Base-by-base conservation (phyloP, 116 monocot species). In the Zostera marina region DNA sequence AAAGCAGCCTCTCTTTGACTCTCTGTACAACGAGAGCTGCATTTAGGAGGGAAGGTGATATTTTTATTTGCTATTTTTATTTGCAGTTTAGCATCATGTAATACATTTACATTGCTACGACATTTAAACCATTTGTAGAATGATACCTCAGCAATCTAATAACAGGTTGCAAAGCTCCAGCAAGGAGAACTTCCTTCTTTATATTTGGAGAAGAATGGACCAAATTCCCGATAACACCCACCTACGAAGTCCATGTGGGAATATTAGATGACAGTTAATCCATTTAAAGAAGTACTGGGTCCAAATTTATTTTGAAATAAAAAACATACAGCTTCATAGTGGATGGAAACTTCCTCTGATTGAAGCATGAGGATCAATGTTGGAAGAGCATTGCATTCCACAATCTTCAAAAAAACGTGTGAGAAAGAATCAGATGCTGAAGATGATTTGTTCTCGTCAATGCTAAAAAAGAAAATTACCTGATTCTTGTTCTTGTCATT, bases 141-240 rank as follows among this genome's bases (percentile, higher is more conserved):
- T 26, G 25, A 47, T 83, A 91, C 91, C 99, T 86, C 66, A 99
- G 61, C 53, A 99, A 75, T 12, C 79, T 77, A 72, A 99, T 99
- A 25, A 99, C 91, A 68, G 99, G 91, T 41, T 91, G 99, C 52
- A 99, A 71, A 47, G 99, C 91, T 42, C 99, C 99, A 20, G 90
- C 99, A 54, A 68, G 66, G 59, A 99, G 81, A 79, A 99, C 99
- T 70, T 99, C 87, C 52, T 91, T 99, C 73, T 99, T 99, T 24
- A 99, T 99, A 54, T 79, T 91, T 69, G 99, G 99, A 22, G 99
- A 99, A 58, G 99, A 99, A 73, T 99, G 99, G 24, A 99, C 91
- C 61, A 99, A 68, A 73, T 91, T 99, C 12, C 99, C 99, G 67
- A 99, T 99, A 15, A 99, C 99, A 58, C 99, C 99, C 25, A 99